Percentiles rank a stretch among this genome's conserved stretches.
These are phyloP conservation scores for Protomyces arabidopsidicola DNA, from an alignment of 1,139 yeast genomes.

Conservation along the genomic window DNA sequence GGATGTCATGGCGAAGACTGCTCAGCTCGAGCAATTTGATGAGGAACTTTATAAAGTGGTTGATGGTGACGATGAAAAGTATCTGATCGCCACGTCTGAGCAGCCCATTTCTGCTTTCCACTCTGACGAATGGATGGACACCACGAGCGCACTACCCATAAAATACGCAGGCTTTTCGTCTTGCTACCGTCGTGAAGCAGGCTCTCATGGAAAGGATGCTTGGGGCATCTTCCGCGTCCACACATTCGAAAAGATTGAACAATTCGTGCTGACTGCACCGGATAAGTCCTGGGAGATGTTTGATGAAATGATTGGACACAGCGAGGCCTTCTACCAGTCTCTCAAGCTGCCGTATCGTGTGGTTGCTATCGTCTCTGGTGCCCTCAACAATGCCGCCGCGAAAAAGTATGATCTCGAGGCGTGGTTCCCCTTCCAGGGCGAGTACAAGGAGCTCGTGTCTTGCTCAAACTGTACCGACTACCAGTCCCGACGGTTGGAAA, in stretches of 20 bases:
- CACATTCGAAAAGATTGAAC: slow-evolving; percentile 96
- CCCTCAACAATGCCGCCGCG: slow-evolving; percentile 97
- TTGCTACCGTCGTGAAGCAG: slow-evolving; percentile 99
- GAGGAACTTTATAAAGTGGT: slow-evolving; percentile 95
- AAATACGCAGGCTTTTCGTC: slow-evolving; percentile 93
- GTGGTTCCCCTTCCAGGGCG: slow-evolving; percentile 99
- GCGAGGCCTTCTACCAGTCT: slow-evolving; percentile 91
- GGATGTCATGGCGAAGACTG: slow-evolving; percentile 98
- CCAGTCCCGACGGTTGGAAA: slow-evolving; percentile 96
- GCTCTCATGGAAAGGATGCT: slow-evolving; percentile 98
- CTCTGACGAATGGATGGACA: slow-evolving; percentile 97
- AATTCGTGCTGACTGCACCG: slow-evolving; percentile 91
- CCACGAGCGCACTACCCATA: slow-evolving; percentile 90
- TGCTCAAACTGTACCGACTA: slow-evolving; percentile 99
- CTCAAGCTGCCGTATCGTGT: slow-evolving; percentile 93
- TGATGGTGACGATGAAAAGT: slow-evolving; percentile 97
- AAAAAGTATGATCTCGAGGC: slow-evolving; percentile 98
- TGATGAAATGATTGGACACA: slow-evolving; percentile 82
- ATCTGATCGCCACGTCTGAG: slow-evolving; percentile 96
- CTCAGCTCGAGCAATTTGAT: slow-evolving; percentile 95
- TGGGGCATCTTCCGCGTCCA: slow-evolving; percentile 99
- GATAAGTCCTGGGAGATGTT: slow-evolving; percentile 97
- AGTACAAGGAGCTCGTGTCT: slow-evolving; percentile 95
- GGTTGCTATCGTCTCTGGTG: slow-evolving; percentile 97
- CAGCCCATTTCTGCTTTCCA: slow-evolving; percentile 99